Percentiles rank a stretch among this genome's conserved stretches.
Evolutionary conservation across 495 filamentous ascomycete genomes (phyloP).

Genomic region (Aspergillus homomorphus): DNA sequence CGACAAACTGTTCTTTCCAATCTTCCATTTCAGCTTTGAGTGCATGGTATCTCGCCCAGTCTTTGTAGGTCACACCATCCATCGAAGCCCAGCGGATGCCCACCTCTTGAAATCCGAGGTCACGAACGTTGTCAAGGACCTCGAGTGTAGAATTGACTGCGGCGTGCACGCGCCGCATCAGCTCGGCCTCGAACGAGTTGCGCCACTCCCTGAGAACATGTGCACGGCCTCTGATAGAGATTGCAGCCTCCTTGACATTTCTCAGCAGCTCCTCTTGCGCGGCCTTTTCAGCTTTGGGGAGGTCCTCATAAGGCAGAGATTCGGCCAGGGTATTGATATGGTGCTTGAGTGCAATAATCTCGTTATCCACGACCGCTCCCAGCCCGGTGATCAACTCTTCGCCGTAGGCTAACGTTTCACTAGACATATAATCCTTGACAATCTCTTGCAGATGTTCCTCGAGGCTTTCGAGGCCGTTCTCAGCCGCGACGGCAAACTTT

Average conservation of each 20-base stretch:
- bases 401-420: constrained; percentile 62
- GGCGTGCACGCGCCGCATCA: constrained; percentile 62
- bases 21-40: constrained; percentile 79
- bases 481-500: constrained; percentile 77
- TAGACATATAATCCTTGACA: constrained; percentile 64
- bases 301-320: constrained; percentile 49
- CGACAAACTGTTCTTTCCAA: constrained; percentile 78
- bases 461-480: constrained; percentile 73
- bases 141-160: constrained; percentile 78
- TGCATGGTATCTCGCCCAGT: constrained; percentile 89
- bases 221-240: constrained; percentile 74
- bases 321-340: constrained; percentile 62
- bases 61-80: constrained; percentile 91
- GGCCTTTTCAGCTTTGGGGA: constrained; percentile 50
- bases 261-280: constrained; percentile 60
- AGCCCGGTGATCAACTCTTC: constrained; percentile 65
- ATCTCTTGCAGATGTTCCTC: constrained; percentile 72
- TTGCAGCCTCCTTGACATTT: constrained; percentile 69
- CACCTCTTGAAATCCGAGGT: constrained; percentile 89
- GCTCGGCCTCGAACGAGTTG: constrained; percentile 66
- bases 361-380: constrained; percentile 57
- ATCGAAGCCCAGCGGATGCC: constrained; percentile 98
- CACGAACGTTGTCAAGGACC: constrained; percentile 79
- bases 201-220: constrained; percentile 80
- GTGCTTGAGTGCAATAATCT: constrained; percentile 63